Conservation (phyloP, 192 early-diverging fungal genomes). For the Coemansia furcata region DNA sequence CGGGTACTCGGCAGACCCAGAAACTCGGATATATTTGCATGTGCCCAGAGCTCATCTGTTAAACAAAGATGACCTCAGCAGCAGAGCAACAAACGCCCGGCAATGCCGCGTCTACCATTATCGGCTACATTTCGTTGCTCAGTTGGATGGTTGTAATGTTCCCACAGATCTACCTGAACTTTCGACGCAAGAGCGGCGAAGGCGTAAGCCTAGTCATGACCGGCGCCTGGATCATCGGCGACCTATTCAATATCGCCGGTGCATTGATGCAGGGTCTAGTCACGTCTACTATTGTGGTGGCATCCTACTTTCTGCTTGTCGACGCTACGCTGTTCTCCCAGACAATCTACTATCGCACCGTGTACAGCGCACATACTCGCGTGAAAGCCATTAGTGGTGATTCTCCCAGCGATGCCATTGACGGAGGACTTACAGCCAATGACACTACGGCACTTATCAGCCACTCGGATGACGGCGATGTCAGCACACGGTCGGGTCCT, state of each 20-base stretch:
- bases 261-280: slow-evolving; percentile 70
- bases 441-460: background rate
- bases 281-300: slow-evolving; percentile 68
- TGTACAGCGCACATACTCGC: slow-evolving; percentile 26
- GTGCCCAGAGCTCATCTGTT: background rate
- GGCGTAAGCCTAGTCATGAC: slow-evolving; percentile 71
- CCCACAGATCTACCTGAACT: slow-evolving; percentile 80
- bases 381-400: slow-evolving; percentile 9
- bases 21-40: background rate
- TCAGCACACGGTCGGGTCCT: background rate
- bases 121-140: slow-evolving; percentile 65
- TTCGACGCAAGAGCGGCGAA: slow-evolving; percentile 71
- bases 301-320: slow-evolving; percentile 69
- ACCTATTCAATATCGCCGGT: slow-evolving; percentile 72
- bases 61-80: slow-evolving; percentile 1
- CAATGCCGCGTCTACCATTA: slow-evolving; percentile 18
- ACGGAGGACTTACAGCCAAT: background rate
- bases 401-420: background rate
- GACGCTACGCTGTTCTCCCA: slow-evolving; percentile 68
- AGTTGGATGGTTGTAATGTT: slow-evolving; percentile 84
- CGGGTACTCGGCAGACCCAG: background rate
- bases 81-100: background rate
- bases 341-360: slow-evolving; percentile 61
- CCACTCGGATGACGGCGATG: slow-evolving; percentile 7
- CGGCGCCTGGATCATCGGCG: slow-evolving; percentile 75